These are phyloP conservation scores for Lactarius evosmus DNA, from an alignment of 768 basidiomycete species.

Conservation along the genomic window DNA sequence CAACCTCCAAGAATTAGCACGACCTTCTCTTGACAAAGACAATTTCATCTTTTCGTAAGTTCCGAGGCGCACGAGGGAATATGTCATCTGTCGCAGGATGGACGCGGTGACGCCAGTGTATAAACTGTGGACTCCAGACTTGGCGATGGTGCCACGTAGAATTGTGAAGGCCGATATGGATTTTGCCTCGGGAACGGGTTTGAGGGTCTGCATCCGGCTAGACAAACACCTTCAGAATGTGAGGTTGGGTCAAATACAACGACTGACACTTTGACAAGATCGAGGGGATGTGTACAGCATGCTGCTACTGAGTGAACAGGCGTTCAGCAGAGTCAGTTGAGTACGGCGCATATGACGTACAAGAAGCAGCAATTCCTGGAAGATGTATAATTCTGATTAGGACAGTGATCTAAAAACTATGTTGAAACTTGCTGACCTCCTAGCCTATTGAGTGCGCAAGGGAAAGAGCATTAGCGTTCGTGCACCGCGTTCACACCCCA, in stretches of 20 bases:
- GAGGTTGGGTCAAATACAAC: slow-evolving; percentile 30
- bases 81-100: slow-evolving; percentile 85
- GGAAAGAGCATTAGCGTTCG: neutral
- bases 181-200: slow-evolving; percentile 42
- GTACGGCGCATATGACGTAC: slow-evolving; percentile 28
- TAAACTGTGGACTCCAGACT: slow-evolving; percentile 68
- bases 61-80: slow-evolving; percentile 81
- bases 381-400: neutral
- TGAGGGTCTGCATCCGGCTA: slow-evolving; percentile 80
- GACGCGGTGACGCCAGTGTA: slow-evolving; percentile 84
- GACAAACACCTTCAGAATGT: neutral
- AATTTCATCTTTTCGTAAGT: slow-evolving; percentile 76
- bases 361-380: slow-evolving; percentile 38
- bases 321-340: slow-evolving; percentile 1
- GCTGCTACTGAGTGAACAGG: slow-evolving; percentile 61
- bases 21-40: slow-evolving; percentile 47
- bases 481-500: neutral
- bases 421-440: slow-evolving; percentile 33
- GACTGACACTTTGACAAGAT: slow-evolving; percentile 76
- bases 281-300: slow-evolving; percentile 76
- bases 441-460: slow-evolving; percentile 30
- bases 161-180: slow-evolving; percentile 65
- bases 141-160: slow-evolving; percentile 58
- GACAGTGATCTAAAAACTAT: neutral
- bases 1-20: slow-evolving; percentile 52